Evolutionary conservation across 2,329 filamentous ascomycete genomes (phyloP).

Genomic region (Lasiodiplodia hormozganensis): DNA sequence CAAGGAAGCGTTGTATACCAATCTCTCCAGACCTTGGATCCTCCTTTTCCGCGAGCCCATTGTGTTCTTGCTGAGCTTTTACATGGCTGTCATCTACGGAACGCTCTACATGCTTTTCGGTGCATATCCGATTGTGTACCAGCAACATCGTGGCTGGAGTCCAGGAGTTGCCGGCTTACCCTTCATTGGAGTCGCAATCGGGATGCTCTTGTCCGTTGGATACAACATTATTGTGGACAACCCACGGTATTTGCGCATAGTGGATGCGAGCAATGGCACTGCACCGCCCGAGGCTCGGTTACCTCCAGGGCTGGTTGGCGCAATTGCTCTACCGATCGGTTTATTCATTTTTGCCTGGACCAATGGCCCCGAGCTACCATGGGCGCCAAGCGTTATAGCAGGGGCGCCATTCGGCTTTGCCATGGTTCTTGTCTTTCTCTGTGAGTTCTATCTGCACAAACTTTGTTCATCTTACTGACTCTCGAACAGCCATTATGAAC

Average conservation of each 20-base stretch:
- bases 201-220: conserved; percentile 65
- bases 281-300: conserved; percentile 75
- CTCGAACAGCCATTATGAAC: conserved; percentile 43
- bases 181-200: conserved; percentile 72
- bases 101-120: conserved; percentile 58
- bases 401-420: conserved; percentile 63
- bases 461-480: neutral
- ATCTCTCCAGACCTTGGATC: conserved; percentile 70
- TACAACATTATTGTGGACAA: conserved; percentile 54
- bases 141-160: conserved; percentile 51
- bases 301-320: conserved; percentile 82
- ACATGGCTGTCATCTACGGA: conserved; percentile 68
- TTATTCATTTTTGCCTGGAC: conserved; percentile 83
- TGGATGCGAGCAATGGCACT: conserved; percentile 58
- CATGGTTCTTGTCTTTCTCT: conserved; percentile 70
- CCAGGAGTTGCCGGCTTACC: conserved; percentile 51
- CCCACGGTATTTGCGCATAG: conserved; percentile 46
- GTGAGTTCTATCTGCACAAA: neutral
- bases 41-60: conserved; percentile 75
- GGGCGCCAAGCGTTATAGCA: conserved; percentile 61
- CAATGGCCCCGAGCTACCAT: conserved; percentile 64
- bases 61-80: conserved; percentile 68
- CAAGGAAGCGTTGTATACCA: conserved; percentile 59
- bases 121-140: conserved; percentile 67
- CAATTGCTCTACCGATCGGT: conserved; percentile 76